Evolutionary conservation across 257 asterid genomes (phyloP).

Genomic region (Datura wrightii): DNA sequence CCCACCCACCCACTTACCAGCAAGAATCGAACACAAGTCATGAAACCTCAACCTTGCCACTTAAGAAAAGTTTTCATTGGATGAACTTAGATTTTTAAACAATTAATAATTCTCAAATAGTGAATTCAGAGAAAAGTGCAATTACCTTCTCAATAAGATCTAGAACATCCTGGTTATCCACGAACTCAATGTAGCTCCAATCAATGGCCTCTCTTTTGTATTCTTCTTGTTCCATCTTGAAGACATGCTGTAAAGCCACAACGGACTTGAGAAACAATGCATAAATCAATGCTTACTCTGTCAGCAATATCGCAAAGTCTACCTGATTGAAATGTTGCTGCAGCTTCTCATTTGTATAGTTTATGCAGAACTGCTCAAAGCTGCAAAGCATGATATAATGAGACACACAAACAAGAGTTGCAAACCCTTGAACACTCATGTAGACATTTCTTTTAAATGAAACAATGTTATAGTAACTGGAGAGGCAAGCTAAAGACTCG

Average conservation of each 20-base stretch:
- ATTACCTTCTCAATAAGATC: conserved; percentile 97
- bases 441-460: conserved; percentile 25
- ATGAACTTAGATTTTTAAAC: not conserved
- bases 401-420: conserved; percentile 40
- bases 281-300: conserved; percentile 26
- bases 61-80: not conserved
- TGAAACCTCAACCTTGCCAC: conserved; percentile 6
- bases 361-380: conserved; percentile 97
- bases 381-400: conserved; percentile 57
- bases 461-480: not conserved
- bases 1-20: not conserved
- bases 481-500: not conserved
- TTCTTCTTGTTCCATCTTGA: conserved; percentile 99
- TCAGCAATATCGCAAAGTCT: conserved; percentile 30
- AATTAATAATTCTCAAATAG: conserved; percentile 25
- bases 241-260: conserved; percentile 81
- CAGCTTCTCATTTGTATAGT: conserved; percentile 93
- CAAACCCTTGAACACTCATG: conserved; percentile 29
- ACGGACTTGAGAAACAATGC: conserved; percentile 40
- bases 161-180: conserved; percentile 95
- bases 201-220: conserved; percentile 88
- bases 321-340: conserved; percentile 99
- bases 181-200: conserved; percentile 99
- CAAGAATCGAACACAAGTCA: not conserved
- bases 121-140: conserved; percentile 24